Evolutionary conservation across 805 yeast genomes (phyloP), one percentile per base, ranked within the genome.

Genomic region (Candida easanensis): DNA sequence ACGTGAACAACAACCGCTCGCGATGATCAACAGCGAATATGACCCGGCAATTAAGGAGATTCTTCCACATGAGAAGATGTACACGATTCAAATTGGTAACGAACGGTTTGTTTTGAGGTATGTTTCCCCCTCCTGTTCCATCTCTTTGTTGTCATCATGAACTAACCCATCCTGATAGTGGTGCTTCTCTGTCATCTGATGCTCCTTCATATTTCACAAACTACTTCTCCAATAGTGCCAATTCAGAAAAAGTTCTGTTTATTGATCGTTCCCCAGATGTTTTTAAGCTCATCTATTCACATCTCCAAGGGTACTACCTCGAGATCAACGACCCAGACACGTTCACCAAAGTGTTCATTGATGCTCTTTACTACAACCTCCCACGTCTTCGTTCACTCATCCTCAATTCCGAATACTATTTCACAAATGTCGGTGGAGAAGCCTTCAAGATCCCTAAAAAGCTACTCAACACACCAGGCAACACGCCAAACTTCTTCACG

Each of bases 191-290:
- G 30, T 83, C 88, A 20, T 84, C 85, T 2, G 97, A 89, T 64
- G 82, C 83, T 0, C 97, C 97, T 0, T 86, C 95, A 4, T 88
- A 85, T 60, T 90, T 89, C 68, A 88, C 97, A 3, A 69, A 74
- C 21, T 87, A 70, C 65, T 89, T 89, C 60, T 52, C 55, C 5
- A 56, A 65, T 17, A 62, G 63, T 6, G 68, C 56, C 19, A 73
- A 52, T 39, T 54, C 62, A 15, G 58, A 57, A 8, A 69, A 66
- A 31, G 64, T 73, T 0, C 60, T 87, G 9, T 79, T 78, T 53
- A 78, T 89, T 42, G 97, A 89, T 61, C 68, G 97, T 28, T 81
- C 83, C 9, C 84, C 95, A 0, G 67, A 62, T 2, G 76, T 86
- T 0, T 89, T 89, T 60, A 76, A 78, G 42, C 68, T 71, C 48